Evolutionary conservation across 2,329 filamentous ascomycete species (phyloP).

Genomic region (Monosporascus sp.): DNA sequence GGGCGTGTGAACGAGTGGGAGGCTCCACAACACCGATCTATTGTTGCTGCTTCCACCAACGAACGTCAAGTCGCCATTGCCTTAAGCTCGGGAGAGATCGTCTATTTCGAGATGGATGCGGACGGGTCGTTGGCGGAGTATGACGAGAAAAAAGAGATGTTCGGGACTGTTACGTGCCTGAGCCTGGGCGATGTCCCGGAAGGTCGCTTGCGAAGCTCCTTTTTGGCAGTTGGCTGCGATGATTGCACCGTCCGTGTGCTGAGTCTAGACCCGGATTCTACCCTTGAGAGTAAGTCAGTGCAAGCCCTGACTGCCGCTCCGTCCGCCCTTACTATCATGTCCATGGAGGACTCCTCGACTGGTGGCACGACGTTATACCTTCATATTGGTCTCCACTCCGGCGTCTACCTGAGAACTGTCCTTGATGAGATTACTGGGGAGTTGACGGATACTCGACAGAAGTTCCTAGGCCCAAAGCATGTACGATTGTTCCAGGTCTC

Average conservation of each 20-base stretch:
- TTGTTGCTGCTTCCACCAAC: constrained; percentile 91
- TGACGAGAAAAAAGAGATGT: constrained; percentile 92
- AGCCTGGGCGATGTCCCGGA: constrained; percentile 90
- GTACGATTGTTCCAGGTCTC: constrained; percentile 90
- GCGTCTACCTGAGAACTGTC: constrained; percentile 91
- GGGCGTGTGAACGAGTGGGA: constrained; percentile 89
- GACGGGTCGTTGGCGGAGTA: constrained; percentile 91
- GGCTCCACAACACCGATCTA: constrained; percentile 86
- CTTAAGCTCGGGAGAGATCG: constrained; percentile 90
- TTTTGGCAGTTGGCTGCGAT: constrained; percentile 92
- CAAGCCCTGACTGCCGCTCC: constrained; percentile 89
- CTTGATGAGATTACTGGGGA: constrained; percentile 95
- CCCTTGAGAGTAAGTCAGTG: constrained; percentile 87
- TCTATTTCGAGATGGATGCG: constrained; percentile 95
- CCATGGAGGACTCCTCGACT: constrained; percentile 90
- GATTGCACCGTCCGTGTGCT: constrained; percentile 93
- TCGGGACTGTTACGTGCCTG: constrained; percentile 89
- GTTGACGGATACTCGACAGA: constrained; percentile 87
- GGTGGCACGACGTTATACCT: constrained; percentile 86
- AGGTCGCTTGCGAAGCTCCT: constrained; percentile 82
- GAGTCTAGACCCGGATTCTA: constrained; percentile 83
- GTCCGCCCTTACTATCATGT: constrained; percentile 82
- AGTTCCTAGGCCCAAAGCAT: constrained; percentile 86
- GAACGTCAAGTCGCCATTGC: constrained; percentile 89
- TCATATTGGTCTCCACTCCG: constrained; percentile 92